Conservation (phyloP, 345 rosid genomes). For the Acer yangbiense region DNA sequence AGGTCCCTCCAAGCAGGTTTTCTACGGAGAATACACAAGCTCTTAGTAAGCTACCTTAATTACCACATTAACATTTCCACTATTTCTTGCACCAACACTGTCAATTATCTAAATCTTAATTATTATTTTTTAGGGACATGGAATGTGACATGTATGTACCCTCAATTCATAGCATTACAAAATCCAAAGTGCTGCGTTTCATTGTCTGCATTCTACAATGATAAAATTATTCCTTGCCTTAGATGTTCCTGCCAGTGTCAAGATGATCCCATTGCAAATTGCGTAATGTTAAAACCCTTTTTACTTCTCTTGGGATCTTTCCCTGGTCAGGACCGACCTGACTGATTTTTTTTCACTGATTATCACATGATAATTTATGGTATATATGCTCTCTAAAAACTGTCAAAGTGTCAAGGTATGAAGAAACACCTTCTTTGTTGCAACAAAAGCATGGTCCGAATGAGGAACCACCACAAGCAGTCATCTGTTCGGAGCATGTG, state of each 20-base stretch:
- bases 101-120: too few relatives aligned
- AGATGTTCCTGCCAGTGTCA: slow-evolving; percentile 75
- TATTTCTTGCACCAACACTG: too few relatives aligned
- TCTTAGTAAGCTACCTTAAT: too few relatives aligned
- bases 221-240: slow-evolving; percentile 69
- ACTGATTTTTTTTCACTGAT: too few relatives aligned
- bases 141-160: slow-evolving; percentile 68
- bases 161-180: slow-evolving; percentile 59
- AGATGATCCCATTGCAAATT: slow-evolving; percentile 36
- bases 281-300: slow-evolving; percentile 36
- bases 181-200: slow-evolving; percentile 83
- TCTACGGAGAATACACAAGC: too few relatives aligned
- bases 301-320: too few relatives aligned
- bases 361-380: too few relatives aligned
- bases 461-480: slow-evolving; percentile 41
- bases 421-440: slow-evolving; percentile 41
- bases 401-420: slow-evolving; percentile 30
- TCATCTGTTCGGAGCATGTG: slow-evolving; percentile 75
- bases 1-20: too few relatives aligned
- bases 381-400: too few relatives aligned
- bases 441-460: slow-evolving; percentile 44
- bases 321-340: not conserved
- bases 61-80: too few relatives aligned
- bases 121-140: slow-evolving; percentile 55
- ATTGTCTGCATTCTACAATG: slow-evolving; percentile 70